A percentile compares a stretch with the other conserved stretches of the same genome.
phyloP scores from a whole-genome alignment of 306 rosid genomes.

The Ochetophila trinervis region DNA sequence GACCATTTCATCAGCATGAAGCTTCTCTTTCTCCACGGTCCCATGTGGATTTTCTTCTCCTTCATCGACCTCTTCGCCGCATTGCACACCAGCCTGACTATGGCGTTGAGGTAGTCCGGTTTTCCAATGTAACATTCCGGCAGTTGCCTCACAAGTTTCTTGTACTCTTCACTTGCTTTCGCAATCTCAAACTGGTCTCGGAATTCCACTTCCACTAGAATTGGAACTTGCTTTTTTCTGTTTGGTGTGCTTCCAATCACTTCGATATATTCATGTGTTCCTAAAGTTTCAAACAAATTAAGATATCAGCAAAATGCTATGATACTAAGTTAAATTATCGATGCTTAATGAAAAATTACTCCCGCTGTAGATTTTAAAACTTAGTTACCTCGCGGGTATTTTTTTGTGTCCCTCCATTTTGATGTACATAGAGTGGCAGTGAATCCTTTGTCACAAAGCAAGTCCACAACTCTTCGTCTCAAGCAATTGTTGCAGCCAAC shows the following conservation, averaged over 20 bases:
- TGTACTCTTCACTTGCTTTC: conserved; percentile 24
- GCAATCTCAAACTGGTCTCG: conserved; percentile 38
- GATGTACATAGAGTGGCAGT: conserved; percentile 45
- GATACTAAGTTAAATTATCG: not conserved
- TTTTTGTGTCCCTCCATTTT: conserved; percentile 49
- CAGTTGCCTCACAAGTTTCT: conserved; percentile 10
- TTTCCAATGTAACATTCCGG: conserved; percentile 37
- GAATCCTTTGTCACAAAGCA: conserved; percentile 46
- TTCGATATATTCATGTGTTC: conserved; percentile 29
- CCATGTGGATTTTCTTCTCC: conserved; percentile 61
- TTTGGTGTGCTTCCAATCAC: conserved; percentile 10
- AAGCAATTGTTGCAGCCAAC: conserved; percentile 42
- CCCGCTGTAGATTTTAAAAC: too few relatives aligned
- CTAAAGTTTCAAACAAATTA: conserved; percentile 5
- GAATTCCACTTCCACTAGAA: conserved; percentile 29
- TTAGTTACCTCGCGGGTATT: conserved; percentile 49
- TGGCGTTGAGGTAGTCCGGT: conserved; percentile 34
- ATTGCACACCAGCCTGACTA: conserved; percentile 43
- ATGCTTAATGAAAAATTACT: too few relatives aligned
- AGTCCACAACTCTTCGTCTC: conserved; percentile 35
- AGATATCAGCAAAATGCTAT: too few relatives aligned
- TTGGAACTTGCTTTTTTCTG: conserved; percentile 10
- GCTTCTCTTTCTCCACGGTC: conserved; percentile 47
- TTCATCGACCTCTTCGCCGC: conserved; percentile 67
- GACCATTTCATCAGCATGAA: conserved; percentile 80